phyloP scores from a whole-genome alignment of 2,329 filamentous ascomycete species.

The Nannizziopsis arthrosporioides region DNA sequence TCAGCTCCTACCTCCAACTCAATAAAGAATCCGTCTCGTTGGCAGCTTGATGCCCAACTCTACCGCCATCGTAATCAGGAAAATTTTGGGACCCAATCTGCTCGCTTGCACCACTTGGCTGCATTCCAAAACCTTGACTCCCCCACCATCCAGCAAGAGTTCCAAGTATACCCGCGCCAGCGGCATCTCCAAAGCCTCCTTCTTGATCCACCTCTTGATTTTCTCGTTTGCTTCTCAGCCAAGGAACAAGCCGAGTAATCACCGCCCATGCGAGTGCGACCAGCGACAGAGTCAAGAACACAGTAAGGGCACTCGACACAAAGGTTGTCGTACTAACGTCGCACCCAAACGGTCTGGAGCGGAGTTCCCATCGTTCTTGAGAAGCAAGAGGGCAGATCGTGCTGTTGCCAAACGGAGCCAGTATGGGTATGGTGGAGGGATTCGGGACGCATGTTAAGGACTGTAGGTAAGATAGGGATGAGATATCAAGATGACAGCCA shows the following conservation, averaged over 20 bases:
- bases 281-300: conserved; percentile 22
- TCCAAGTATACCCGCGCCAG: background rate
- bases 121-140: background rate
- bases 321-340: conserved; percentile 32
- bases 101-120: conserved; percentile 12
- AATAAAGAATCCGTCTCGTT: conserved; percentile 23
- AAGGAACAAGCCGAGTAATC: conserved; percentile 16
- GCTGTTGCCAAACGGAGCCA: conserved; percentile 27
- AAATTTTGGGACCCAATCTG: conserved; percentile 4
- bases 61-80: background rate
- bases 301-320: conserved; percentile 25
- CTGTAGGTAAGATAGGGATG: conserved; percentile 14
- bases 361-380: conserved; percentile 34
- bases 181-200: conserved; percentile 9
- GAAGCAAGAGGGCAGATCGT: conserved; percentile 31
- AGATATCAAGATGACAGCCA: conserved; percentile 6
- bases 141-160: background rate
- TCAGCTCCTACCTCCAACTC: conserved; percentile 9
- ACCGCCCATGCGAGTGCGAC: conserved; percentile 16
- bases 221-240: conserved; percentile 11
- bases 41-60: background rate
- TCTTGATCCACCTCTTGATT: conserved; percentile 16
- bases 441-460: conserved; percentile 34
- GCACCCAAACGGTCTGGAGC: conserved; percentile 30
- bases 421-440: conserved; percentile 25